phyloP scores from a whole-genome alignment of 2,329 filamentous ascomycete species.

The Fonsecaea erecta region DNA sequence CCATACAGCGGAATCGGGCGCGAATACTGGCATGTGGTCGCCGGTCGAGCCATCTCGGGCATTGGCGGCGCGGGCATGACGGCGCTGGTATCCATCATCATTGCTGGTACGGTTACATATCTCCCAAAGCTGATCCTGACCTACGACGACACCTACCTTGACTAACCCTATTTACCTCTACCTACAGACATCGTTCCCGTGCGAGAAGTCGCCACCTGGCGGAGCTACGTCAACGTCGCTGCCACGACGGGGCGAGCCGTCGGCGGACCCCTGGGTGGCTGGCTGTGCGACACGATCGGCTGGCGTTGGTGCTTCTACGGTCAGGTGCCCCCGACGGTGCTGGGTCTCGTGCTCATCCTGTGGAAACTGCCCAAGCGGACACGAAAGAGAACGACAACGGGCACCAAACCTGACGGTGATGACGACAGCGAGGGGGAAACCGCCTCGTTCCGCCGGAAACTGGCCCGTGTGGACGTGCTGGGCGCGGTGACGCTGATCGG shows the following conservation, averaged over 20 bases:
- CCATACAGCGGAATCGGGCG: constrained; percentile 45
- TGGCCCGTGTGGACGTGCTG: constrained; percentile 63
- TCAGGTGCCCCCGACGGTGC: constrained; percentile 60
- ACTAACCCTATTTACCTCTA: no score
- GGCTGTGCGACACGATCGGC: constrained; percentile 64
- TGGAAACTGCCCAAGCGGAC: constrained; percentile 45
- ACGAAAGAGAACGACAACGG: background rate
- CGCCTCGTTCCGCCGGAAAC: constrained; percentile 34
- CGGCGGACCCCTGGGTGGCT: constrained; percentile 64
- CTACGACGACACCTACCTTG: no score
- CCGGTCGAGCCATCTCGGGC: constrained; percentile 50
- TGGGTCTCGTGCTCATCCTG: constrained; percentile 56
- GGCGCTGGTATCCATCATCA: constrained; percentile 54
- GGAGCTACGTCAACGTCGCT: constrained; percentile 58
- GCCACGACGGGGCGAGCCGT: constrained; percentile 56
- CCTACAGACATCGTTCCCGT: constrained; percentile 53
- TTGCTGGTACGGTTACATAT: constrained; percentile 35
- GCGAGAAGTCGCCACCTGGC: constrained; percentile 54
- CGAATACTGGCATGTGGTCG: constrained; percentile 48
- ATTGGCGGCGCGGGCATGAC: constrained; percentile 53
- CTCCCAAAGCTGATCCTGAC: no score
- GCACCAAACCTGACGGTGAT: background rate
- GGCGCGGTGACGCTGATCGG: constrained; percentile 56
- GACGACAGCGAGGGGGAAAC: no score
- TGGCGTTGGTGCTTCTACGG: constrained; percentile 69